Base-by-base conservation (phyloP, 495 filamentous ascomycete species). In the Hypomontagnella submonticulosa region DNA sequence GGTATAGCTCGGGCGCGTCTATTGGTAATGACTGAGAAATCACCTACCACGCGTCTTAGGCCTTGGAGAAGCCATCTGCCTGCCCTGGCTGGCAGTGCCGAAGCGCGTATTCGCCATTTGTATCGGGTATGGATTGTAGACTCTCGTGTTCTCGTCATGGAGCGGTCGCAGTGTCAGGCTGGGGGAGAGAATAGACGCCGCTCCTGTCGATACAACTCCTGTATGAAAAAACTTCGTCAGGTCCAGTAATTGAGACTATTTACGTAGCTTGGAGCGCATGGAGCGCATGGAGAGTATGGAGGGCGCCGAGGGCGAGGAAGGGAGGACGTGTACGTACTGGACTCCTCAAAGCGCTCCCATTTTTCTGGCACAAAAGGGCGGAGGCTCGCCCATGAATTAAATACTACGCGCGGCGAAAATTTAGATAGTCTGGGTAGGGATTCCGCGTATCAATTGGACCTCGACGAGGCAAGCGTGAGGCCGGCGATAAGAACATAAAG, bases 41-140 rank as follows among this genome's bases (percentile, higher is more conserved):
- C 38, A 34, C 81, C 56, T 68, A 83, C 81, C 81, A 63, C 81
- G 79, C 13, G 75, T 76, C 71, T 83, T 82, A 10, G 80, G 79
- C 63, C 80, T 74, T 15, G 82, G 82, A n/a, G 82, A 84, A 44
- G 75, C 76, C 65, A 82, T 78, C 57, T 80, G 81, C 53, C 81
- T 77, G 30, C 82, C 79, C 50, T 77, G 71, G 59, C 78, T 80
- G 69, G 73, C 76, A 47, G 74, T 65, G 32, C 71, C 66, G 57
- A 77, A 81, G 44, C 80, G 75, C 46, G 79, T 75, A 27, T 79
- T 72, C 52, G 80, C 76, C 81, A 83, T 83, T 52, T 56, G 50
- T 60, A 44, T 27, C 37, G 59, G 40, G 53, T 62, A 38, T 43
- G 37, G 9, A 20, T 56, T 67, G 47, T 30, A 16, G 33, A 41